Base-by-base conservation (phyloP, 371 early-diverging fungal species). In the Apophysomyces elegans region DNA sequence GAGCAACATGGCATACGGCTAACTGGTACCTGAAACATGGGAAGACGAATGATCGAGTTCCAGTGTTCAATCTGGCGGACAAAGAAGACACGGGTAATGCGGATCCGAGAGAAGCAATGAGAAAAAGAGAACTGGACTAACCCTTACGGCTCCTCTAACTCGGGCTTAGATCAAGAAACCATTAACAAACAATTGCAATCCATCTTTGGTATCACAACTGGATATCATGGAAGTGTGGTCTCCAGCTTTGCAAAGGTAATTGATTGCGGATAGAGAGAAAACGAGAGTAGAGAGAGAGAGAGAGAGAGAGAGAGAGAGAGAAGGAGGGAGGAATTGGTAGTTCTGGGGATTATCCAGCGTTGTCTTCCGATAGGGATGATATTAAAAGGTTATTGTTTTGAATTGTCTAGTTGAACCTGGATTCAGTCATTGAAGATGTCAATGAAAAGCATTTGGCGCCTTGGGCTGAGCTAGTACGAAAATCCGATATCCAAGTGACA, bases 371-470 rank as follows among this genome's bases (percentile, higher is more conserved):
- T 6, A n/a, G 8, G 46, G 46, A 45, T 2, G 13, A 2, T n/a
- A 2, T 18, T 45, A 18, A 45, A 45, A 6, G 46, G 46, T 0
- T 13, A 18, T 13, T 43, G 1, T 43, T 43, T 43, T 37, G 32
- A 26, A 26, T 26, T 26, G 32, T 39, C 44, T 71, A 91, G 89
- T 79, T 90, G n/a, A 90, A 93, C 62, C 78, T 94, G 61, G 87
- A 92, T 47, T 86, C 91, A 14, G 90, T 94, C 4, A 88, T 91
- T 0, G 96, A 97, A 59, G 96, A 95, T 37, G 88, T 92, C 59
- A 97, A 97, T 67, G 96, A 96, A 70, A 95, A 94, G 77, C 95
- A 96, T 71, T 74, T 93, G 58, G 84, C 79, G 26, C 93, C 93
- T 5, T 93, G 93, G 93, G 80, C 86, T 45, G 80, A 85, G 4